phyloP scores from a whole-genome alignment of 116 monocot species.

The Phalaenopsis hybrid region DNA sequence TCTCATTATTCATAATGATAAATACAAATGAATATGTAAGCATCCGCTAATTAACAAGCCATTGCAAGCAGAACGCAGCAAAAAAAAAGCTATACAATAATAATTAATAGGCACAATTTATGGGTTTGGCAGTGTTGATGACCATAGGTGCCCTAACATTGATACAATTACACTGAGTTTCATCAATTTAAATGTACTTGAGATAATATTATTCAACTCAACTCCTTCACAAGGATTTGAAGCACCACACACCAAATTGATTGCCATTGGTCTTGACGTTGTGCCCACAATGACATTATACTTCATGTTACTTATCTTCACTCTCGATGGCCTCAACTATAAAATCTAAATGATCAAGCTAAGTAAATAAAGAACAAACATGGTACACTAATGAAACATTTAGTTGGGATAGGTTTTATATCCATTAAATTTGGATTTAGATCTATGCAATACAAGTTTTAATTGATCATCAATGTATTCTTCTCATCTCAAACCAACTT shows the following conservation, averaged over 20 bases:
- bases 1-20: too few relatives aligned
- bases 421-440: too few relatives aligned
- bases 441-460: not conserved
- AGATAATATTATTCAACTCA: not conserved
- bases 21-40: too few relatives aligned
- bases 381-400: too few relatives aligned
- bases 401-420: not conserved
- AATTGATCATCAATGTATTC: not conserved
- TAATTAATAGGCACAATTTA: not conserved
- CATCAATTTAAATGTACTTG: not conserved
- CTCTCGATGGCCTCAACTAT: not conserved
- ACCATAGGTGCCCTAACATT: not conserved
- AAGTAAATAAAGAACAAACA: not conserved
- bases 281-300: not conserved
- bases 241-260: not conserved
- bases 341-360: not conserved
- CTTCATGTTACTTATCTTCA: not conserved
- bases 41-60: too few relatives aligned
- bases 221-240: not conserved
- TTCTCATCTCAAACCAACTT: not conserved
- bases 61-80: too few relatives aligned
- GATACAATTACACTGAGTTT: not conserved
- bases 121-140: not conserved
- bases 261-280: not conserved
- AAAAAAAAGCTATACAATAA: too few relatives aligned